phyloP scores from a whole-genome alignment of 768 basidiomycete species.

The Suillus hirtellus region DNA sequence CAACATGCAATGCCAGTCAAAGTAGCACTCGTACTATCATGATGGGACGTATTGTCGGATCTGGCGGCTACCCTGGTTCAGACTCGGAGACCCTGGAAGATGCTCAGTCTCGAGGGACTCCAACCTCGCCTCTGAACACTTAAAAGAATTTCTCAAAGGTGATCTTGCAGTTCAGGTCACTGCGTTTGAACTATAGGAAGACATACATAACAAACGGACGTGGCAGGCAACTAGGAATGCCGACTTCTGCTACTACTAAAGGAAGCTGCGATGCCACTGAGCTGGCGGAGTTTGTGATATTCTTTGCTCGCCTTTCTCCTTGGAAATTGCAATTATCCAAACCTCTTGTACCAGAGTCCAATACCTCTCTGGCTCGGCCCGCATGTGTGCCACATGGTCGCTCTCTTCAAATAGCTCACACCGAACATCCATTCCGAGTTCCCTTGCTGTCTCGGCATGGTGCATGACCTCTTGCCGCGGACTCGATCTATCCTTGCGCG shows the following conservation, averaged over 20 bases:
- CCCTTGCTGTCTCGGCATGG: slow-evolving; percentile 26
- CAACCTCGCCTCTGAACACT: not conserved
- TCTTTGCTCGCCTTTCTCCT: slow-evolving; percentile 1
- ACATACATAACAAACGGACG: not conserved
- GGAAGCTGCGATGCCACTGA: not conserved
- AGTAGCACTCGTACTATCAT: no score
- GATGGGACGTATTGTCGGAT: no score
- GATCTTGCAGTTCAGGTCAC: not conserved
- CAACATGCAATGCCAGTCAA: no score
- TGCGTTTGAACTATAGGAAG: not conserved
- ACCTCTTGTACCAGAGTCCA: slow-evolving; percentile 25
- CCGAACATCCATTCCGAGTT: slow-evolving; percentile 25
- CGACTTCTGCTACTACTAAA: not conserved
- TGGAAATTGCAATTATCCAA: slow-evolving; percentile 20
- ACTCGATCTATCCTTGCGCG: slow-evolving; percentile 30
- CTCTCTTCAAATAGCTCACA: slow-evolving; percentile 34
- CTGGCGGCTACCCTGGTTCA: no score
- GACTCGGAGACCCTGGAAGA: no score
- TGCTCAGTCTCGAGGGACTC: not conserved
- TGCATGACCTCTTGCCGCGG: slow-evolving; percentile 27
- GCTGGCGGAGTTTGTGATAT: not conserved
- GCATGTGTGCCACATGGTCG: slow-evolving; percentile 37
- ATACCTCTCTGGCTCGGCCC: slow-evolving; percentile 27
- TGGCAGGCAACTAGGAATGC: not conserved
- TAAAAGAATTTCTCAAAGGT: not conserved